A percentile compares a stretch with the other conserved stretches of the same genome.
phyloP scores from a whole-genome alignment of 1,284 basidiomycete species.

The Rhodotorula sp. region DNA sequence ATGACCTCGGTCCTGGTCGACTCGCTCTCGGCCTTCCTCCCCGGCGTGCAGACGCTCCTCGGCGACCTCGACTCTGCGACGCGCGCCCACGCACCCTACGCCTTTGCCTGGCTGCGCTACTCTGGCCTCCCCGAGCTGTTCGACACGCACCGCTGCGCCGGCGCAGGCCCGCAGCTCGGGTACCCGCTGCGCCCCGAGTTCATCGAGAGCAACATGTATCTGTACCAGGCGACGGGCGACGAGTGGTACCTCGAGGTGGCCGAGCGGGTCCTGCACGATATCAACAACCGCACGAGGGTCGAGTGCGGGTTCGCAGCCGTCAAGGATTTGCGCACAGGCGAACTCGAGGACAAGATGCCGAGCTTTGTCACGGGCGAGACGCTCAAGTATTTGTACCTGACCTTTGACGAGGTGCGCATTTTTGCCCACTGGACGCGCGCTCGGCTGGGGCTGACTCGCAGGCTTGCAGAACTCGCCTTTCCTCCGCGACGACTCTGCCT shows the following conservation, averaged over 20 bases:
- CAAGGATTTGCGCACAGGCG: conserved; percentile 73
- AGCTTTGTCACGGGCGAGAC: conserved; percentile 37
- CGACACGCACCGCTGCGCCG: conserved; percentile 67
- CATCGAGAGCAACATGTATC: conserved; percentile 62
- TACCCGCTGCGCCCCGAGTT: conserved; percentile 52
- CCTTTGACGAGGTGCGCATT: conserved; percentile 71
- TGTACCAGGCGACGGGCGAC: conserved; percentile 89
- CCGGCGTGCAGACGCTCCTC: conserved; percentile 80
- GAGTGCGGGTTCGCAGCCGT: conserved; percentile 82
- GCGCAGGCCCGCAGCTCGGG: conserved; percentile 50
- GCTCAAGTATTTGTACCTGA: conserved; percentile 73
- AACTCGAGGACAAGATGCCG: conserved; percentile 42
- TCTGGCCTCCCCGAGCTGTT: conserved; percentile 86
- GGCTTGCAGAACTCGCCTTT: conserved; percentile 60
- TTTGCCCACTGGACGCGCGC: fast-evolving
- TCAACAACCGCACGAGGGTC: conserved; percentile 71
- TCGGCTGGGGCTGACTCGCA: too few relatives aligned
- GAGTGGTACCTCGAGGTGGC: conserved; percentile 88
- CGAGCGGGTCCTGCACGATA: conserved; percentile 75
- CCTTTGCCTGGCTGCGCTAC: conserved; percentile 78
- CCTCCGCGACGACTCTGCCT: conserved; percentile 72
- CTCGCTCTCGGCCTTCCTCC: conserved; percentile 83
- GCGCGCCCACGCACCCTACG: conserved; percentile 43
- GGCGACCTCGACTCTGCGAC: conserved; percentile 76
- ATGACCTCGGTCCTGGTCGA: conserved; percentile 70